Percentiles rank a stretch among this genome's conserved stretches.
phyloP scores from a whole-genome alignment of 768 basidiomycete species.

The Pisolithus orientalis region DNA sequence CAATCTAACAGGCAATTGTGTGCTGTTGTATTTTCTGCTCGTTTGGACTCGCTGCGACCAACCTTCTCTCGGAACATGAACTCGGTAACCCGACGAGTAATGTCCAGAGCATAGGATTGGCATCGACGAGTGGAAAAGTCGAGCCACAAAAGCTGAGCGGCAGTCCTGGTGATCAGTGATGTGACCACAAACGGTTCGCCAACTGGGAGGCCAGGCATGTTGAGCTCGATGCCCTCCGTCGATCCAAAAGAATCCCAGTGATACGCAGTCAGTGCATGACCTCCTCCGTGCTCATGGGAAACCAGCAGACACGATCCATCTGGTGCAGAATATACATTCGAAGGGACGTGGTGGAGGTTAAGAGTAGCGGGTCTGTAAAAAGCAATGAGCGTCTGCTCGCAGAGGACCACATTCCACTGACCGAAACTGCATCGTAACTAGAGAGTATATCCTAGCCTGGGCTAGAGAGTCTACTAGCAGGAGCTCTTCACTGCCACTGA shows the following conservation, averaged over 20 bases:
- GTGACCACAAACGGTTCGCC: conserved; percentile 29
- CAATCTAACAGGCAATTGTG: conserved; percentile 47
- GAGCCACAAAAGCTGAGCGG: conserved; percentile 38
- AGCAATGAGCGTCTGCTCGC: neutral
- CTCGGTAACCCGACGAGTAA: conserved; percentile 47
- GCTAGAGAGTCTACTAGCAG: conserved; percentile 37
- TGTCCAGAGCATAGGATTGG: conserved; percentile 39
- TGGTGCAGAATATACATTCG: conserved; percentile 35
- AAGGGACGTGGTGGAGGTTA: conserved; percentile 26
- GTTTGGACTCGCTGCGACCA: conserved; percentile 5
- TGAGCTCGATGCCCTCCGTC: conserved; percentile 31
- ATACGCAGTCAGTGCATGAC: conserved; percentile 29
- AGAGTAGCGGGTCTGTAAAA: conserved; percentile 36
- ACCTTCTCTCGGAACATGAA: conserved; percentile 45
- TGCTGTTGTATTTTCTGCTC: conserved; percentile 12
- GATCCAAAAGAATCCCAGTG: conserved; percentile 52
- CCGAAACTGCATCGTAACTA: conserved; percentile 45
- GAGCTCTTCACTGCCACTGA: conserved; percentile 42
- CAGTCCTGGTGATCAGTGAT: conserved; percentile 35
- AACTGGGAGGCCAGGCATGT: conserved; percentile 20
- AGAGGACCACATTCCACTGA: conserved; percentile 11
- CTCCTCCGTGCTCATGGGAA: conserved; percentile 15
- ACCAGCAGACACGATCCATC: conserved; percentile 44
- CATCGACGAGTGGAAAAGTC: conserved; percentile 24
- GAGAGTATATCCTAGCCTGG: conserved; percentile 40